Base-by-base conservation (phyloP, 768 basidiomycete species). In the Lenzites betulinus region DNA sequence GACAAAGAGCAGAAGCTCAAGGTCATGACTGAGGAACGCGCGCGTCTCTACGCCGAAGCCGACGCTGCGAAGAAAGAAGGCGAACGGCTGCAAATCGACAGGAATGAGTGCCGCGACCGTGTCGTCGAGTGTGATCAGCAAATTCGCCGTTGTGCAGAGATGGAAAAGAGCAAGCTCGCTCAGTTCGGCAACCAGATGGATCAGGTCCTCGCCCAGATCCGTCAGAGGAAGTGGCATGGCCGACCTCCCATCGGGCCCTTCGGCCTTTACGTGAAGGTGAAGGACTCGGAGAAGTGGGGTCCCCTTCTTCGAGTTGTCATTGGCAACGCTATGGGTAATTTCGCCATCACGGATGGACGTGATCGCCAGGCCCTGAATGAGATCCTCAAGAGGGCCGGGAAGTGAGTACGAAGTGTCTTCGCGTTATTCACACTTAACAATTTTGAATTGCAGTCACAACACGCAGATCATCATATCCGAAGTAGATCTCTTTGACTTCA, bases 401-500 rank as follows among this genome's bases (percentile, higher is more conserved):
- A 83, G 89, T 98, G 60, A 73, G 83, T 69, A 60, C 72, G 28
- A 30, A 28, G 1, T 6, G 20, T 25, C 3, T 9, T 39, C 20
- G 12, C 28, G 0, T 9, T 20, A 30, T 22, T 18, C 39, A 13
- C 38, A 1, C 5, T 25, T 53, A 22, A 58, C 43, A 18, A 2
- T 46, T 33, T 12, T n/a, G 20, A 3, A 6, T 11, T 90, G 89
- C 63, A 57, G 42, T 9, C 71, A 30, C 1, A 20, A 81, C 23
- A 75, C 72, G 23, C 74, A 74, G 7, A 84, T 94, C 60, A 79
- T 91, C 65, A 85, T 89, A 53, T 80, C 83, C 23, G 79, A 83
- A 58, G 85, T 80, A 39, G 93, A 95, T 67, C 64, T 91, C 41
- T 98, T 97, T 70, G 92, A 97, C 68, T 95, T 83, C 66, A 78